Evolutionary conservation across 495 filamentous ascomycete genomes (phyloP).

Genomic region (Trichoderma reesei): DNA sequence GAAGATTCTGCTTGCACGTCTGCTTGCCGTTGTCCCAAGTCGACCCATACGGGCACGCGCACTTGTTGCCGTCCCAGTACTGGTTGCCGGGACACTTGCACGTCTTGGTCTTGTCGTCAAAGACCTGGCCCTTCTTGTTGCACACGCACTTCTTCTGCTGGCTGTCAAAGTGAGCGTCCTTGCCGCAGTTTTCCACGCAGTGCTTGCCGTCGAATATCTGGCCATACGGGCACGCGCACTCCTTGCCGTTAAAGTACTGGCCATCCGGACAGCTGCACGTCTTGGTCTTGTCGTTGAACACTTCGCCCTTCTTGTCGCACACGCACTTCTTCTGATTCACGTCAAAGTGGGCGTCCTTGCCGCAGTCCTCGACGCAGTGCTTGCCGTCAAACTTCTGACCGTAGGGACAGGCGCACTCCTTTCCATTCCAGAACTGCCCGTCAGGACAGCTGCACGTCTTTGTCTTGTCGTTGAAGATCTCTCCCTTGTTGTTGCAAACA

Average conservation of each 20-base stretch:
- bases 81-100: slow-evolving; percentile 1
- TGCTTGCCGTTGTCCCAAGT: not conserved
- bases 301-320: slow-evolving; percentile 1
- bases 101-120: not conserved
- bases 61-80: slow-evolving; percentile 5
- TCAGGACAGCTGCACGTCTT: not conserved
- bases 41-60: not conserved
- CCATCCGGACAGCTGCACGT: not conserved
- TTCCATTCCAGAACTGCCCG: not conserved
- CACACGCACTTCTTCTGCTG: slow-evolving; percentile 2
- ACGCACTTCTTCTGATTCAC: not conserved
- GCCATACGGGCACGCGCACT: slow-evolving; percentile 2
- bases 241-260: not conserved
- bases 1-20: not conserved
- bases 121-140: slow-evolving; percentile 8
- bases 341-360: slow-evolving; percentile 9
- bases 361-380: not conserved
- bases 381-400: not conserved
- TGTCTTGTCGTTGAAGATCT: not conserved
- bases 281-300: not conserved
- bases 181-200: not conserved
- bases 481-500: slow-evolving; percentile 7
- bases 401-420: not conserved
- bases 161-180: slow-evolving; percentile 2
- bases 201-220: not conserved